Evolutionary conservation across 805 yeast species (phyloP).

Genomic region (Candida ficus): DNA sequence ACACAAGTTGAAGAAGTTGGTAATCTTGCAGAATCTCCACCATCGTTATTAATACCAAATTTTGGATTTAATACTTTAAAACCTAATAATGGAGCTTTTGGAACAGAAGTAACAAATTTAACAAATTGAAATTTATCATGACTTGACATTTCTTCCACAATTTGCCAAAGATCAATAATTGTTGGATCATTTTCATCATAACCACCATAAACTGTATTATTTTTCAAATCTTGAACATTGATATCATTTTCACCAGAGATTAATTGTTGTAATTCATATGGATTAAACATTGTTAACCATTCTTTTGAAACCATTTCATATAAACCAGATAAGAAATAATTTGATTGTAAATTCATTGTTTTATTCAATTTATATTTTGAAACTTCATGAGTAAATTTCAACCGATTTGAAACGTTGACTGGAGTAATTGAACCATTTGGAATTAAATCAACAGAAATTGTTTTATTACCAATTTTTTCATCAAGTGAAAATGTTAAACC

Average conservation of each 20-base stretch:
- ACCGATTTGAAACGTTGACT: conserved; percentile 57
- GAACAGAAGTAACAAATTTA: conserved; percentile 88
- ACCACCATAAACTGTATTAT: conserved; percentile 64
- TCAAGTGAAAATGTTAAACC: conserved; percentile 65
- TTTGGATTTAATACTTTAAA: conserved; percentile 68
- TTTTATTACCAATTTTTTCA: conserved; percentile 36
- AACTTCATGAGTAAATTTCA: conserved; percentile 70
- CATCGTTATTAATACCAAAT: conserved; percentile 75
- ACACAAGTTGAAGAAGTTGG: conserved; percentile 96
- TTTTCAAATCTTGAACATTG: conserved; percentile 62
- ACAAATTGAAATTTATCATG: conserved; percentile 63
- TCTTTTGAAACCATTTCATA: conserved; percentile 58
- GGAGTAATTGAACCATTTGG: conserved; percentile 50
- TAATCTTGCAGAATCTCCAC: conserved; percentile 40
- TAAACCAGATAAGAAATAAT: conserved; percentile 65
- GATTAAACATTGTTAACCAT: conserved; percentile 84
- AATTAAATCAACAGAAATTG: conserved; percentile 48
- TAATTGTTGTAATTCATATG: conserved; percentile 77
- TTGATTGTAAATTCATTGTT: conserved; percentile 52
- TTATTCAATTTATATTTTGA: conserved; percentile 76
- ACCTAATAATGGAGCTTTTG: conserved; percentile 88
- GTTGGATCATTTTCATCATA: conserved; percentile 52
- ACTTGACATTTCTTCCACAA: conserved; percentile 59
- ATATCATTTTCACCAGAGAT: conserved; percentile 68
- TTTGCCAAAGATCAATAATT: conserved; percentile 64